Conservation (phyloP, 2,329 filamentous ascomycete genomes). For the Penicillium hordei region DNA sequence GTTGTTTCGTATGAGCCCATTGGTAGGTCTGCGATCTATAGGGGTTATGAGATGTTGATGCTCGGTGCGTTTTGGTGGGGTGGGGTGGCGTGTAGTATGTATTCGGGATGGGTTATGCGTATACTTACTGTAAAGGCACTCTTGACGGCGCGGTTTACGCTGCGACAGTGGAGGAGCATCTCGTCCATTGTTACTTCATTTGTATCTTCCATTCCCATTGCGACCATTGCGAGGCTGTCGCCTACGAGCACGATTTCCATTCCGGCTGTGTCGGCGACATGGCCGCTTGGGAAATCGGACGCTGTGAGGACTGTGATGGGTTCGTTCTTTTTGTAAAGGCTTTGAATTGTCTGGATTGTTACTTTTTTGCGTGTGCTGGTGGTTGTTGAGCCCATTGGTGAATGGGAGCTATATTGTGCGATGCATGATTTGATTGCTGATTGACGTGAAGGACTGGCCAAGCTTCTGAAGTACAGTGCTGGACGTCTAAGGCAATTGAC, state of each 20-base stretch:
- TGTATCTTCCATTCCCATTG: constrained; percentile 91
- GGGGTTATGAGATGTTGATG: neutral
- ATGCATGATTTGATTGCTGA: constrained; percentile 16
- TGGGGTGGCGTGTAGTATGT: neutral
- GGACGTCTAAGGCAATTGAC: neutral
- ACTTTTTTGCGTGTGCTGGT: constrained; percentile 69
- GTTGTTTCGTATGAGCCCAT: constrained; percentile 95
- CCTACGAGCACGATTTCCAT: constrained; percentile 91
- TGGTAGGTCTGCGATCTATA: constrained; percentile 80
- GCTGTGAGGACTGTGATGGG: constrained; percentile 93
- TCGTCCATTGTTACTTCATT: constrained; percentile 89
- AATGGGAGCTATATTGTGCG: constrained; percentile 70
- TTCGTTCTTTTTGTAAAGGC: constrained; percentile 73
- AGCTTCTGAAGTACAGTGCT: neutral
- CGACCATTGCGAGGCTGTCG: constrained; percentile 94
- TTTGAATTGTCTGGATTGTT: constrained; percentile 73
- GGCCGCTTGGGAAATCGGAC: constrained; percentile 89
- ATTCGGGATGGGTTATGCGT: neutral
- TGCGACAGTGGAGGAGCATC: constrained; percentile 90
- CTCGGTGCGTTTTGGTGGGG: neutral
- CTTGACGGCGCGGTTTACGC: constrained; percentile 78
- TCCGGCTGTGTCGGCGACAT: constrained; percentile 85
- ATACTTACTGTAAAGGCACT: constrained; percentile 73
- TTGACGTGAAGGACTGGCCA: neutral
- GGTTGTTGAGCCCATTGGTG: constrained; percentile 54